phyloP scores from a whole-genome alignment of 2,329 filamentous ascomycete species.

The Sporothrix protearum region DNA sequence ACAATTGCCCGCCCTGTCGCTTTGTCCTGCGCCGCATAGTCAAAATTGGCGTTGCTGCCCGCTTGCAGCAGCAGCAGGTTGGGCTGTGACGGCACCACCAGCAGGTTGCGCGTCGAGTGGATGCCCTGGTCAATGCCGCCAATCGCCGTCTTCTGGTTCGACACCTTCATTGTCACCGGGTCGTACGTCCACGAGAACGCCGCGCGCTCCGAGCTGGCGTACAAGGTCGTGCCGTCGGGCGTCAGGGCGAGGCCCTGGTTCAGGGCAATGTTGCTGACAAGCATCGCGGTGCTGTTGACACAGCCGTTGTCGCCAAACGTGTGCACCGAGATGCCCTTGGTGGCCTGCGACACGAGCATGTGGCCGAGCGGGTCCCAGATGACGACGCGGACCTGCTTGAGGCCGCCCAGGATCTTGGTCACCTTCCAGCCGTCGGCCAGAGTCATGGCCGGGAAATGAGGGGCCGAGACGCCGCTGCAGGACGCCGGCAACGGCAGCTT shows the following conservation, averaged over 20 bases:
- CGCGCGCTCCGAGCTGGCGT: slow-evolving; percentile 40
- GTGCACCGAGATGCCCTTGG: slow-evolving; percentile 40
- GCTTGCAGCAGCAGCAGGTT: slow-evolving; percentile 41
- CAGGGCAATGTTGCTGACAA: slow-evolving; percentile 38
- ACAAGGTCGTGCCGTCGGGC: slow-evolving; percentile 40
- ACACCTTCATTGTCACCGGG: slow-evolving; percentile 44
- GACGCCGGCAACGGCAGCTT: slow-evolving; percentile 36
- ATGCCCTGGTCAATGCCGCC: slow-evolving; percentile 41
- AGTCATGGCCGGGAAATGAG: slow-evolving; percentile 35
- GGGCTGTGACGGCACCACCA: slow-evolving; percentile 38
- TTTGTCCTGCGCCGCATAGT: slow-evolving; percentile 37
- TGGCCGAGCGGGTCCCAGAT: slow-evolving; percentile 39
- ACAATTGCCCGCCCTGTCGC: slow-evolving; percentile 40
- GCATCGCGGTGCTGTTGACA: slow-evolving; percentile 38
- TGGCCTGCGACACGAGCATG: slow-evolving; percentile 39
- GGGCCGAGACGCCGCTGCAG: slow-evolving; percentile 37
- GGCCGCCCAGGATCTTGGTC: slow-evolving; percentile 40
- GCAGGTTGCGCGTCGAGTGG: slow-evolving; percentile 40
- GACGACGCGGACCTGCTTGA: slow-evolving; percentile 38
- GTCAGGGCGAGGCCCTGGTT: slow-evolving; percentile 43
- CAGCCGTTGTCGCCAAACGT: slow-evolving; percentile 42
- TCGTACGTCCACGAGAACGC: slow-evolving; percentile 59
- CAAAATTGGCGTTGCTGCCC: slow-evolving; percentile 41
- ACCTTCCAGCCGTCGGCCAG: slow-evolving; percentile 39
- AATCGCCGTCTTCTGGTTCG: slow-evolving; percentile 41